These are phyloP conservation scores for Zoysia japonica DNA, from an alignment of 176 grass and related monocot species.

Conservation along the genomic window DNA sequence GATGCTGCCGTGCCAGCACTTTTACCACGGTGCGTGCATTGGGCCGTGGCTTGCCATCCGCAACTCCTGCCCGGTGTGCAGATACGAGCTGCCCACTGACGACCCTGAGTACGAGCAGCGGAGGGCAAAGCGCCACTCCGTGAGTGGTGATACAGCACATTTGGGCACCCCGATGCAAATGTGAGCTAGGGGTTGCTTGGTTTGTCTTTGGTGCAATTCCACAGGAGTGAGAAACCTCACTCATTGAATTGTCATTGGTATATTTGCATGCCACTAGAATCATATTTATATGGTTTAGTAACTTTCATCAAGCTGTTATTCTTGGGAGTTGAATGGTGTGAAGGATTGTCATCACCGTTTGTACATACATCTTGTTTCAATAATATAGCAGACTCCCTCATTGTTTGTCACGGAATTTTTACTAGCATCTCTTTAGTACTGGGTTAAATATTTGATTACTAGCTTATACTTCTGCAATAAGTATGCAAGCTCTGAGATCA, in stretches of 20 bases:
- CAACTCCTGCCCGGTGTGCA: conserved; percentile 73
- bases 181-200: conserved; percentile 28
- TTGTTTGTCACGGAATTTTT: conserved; percentile 7
- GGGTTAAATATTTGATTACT: neutral
- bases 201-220: conserved; percentile 27
- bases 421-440: neutral
- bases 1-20: conserved; percentile 57
- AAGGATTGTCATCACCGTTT: conserved; percentile 35
- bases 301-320: conserved; percentile 12
- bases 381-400: conserved; percentile 31
- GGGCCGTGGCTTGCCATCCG: conserved; percentile 66
- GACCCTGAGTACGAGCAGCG: conserved; percentile 67
- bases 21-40: conserved; percentile 70
- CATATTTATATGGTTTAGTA: conserved; percentile 16
- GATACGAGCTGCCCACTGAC: conserved; percentile 74
- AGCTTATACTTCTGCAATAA: neutral
- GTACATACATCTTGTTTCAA: conserved; percentile 45
- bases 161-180: conserved; percentile 12
- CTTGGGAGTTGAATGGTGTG: conserved; percentile 35
- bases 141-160: neutral
- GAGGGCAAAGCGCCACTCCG: conserved; percentile 31
- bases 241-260: conserved; percentile 16
- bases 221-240: conserved; percentile 37
- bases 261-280: neutral
- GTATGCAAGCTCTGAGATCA: neutral